Evolutionary conservation across 495 filamentous ascomycete genomes (phyloP).

Genomic region (Aspergillus olivimuriae): DNA sequence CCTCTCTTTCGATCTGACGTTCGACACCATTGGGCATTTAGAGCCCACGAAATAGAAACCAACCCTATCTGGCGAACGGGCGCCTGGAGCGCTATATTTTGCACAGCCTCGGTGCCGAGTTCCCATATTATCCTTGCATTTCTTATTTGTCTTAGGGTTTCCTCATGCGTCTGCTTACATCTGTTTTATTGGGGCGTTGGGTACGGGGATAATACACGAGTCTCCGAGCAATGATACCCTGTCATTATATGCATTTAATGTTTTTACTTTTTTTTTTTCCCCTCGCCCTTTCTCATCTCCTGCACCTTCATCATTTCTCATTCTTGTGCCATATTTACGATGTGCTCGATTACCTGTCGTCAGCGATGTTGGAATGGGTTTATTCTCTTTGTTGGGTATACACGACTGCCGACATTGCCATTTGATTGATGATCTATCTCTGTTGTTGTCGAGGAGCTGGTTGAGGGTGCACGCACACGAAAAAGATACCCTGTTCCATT

Average conservation of each 20-base stretch:
- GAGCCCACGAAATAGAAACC: not conserved
- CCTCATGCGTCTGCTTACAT: constrained; percentile 17
- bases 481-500: constrained; percentile 33
- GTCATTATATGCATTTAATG: constrained; percentile 21
- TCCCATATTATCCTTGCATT: constrained; percentile 4
- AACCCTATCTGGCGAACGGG: not conserved
- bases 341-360: constrained; percentile 16
- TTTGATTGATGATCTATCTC: constrained; percentile 11
- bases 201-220: constrained; percentile 44
- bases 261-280: constrained; percentile 12
- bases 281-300: constrained; percentile 4
- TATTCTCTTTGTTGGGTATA: constrained; percentile 7
- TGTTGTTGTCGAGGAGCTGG: constrained; percentile 15
- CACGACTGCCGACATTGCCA: constrained; percentile 12
- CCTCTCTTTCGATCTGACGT: not conserved
- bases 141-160: constrained; percentile 12
- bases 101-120: not conserved
- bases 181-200: constrained; percentile 31
- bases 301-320: constrained; percentile 1
- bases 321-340: constrained; percentile 20
- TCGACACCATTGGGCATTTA: not conserved
- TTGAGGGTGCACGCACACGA: constrained; percentile 34
- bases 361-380: constrained; percentile 10
- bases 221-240: constrained; percentile 45
- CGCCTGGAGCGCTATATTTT: constrained; percentile 17